Percentiles rank a stretch among this genome's conserved stretches.
These are phyloP conservation scores for Talaromyces sp. DNA, from an alignment of 2,329 filamentous ascomycete species.

Conservation along the genomic window DNA sequence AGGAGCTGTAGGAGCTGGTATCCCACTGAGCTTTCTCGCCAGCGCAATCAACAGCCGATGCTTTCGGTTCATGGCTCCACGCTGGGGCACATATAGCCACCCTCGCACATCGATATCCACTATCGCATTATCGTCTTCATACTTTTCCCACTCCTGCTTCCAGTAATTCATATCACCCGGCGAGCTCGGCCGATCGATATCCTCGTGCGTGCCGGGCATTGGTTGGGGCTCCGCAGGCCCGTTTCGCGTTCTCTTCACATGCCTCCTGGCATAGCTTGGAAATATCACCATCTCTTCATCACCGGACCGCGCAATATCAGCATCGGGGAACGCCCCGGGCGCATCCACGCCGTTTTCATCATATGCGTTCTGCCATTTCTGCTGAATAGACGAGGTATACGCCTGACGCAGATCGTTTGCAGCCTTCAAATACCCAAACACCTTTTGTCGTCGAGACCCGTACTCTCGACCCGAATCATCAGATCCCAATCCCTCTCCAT, in stretches of 20 bases:
- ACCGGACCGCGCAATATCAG: slow-evolving; percentile 71
- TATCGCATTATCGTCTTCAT: slow-evolving; percentile 76
- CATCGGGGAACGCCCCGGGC: slow-evolving; percentile 76
- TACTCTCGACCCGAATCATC: slow-evolving; percentile 46
- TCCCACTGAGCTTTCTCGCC: slow-evolving; percentile 79
- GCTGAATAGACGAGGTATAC: slow-evolving; percentile 54
- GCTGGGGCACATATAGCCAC: slow-evolving; percentile 87
- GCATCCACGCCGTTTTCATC: slow-evolving; percentile 50
- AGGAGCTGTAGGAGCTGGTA: slow-evolving; percentile 36
- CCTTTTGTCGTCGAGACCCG: slow-evolving; percentile 70
- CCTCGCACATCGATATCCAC: slow-evolving; percentile 93
- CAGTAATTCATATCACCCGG: slow-evolving; percentile 67
- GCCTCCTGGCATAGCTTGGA: slow-evolving; percentile 80
- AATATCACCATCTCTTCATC: slow-evolving; percentile 93
- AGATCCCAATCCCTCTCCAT: slow-evolving; percentile 21
- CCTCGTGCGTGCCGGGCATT: slow-evolving; percentile 24
- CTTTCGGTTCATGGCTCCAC: slow-evolving; percentile 77
- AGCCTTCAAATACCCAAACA: slow-evolving; percentile 67
- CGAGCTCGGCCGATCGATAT: slow-evolving; percentile 38
- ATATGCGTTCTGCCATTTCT: slow-evolving; percentile 39
- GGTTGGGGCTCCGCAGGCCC: slow-evolving; percentile 22
- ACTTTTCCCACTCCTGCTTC: slow-evolving; percentile 70
- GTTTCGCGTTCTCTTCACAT: slow-evolving; percentile 51
- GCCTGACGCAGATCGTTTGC: slow-evolving; percentile 67
- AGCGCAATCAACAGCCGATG: slow-evolving; percentile 83